Evolutionary conservation across 2,329 filamentous ascomycete species (phyloP).

Genomic region (Chaetomium globosum): DNA sequence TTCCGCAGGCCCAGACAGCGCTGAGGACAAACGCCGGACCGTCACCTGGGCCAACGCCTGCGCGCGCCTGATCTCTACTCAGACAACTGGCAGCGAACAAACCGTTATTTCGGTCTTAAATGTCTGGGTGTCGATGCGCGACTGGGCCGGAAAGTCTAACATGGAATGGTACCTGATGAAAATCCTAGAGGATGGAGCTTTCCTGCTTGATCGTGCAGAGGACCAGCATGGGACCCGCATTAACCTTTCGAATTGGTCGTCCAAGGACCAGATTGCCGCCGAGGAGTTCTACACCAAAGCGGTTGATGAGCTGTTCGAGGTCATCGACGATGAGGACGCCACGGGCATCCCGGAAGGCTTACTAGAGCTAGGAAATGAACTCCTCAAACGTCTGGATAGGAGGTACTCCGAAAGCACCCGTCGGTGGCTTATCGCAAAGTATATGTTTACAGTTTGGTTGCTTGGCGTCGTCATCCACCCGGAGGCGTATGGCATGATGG

Average conservation of each 20-base stretch:
- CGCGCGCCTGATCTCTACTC: constrained; percentile 77
- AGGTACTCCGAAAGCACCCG: constrained; percentile 74
- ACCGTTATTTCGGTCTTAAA: constrained; percentile 84
- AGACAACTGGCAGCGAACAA: constrained; percentile 74
- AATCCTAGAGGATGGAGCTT: constrained; percentile 88
- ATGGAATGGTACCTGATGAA: constrained; percentile 96
- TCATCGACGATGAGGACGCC: constrained; percentile 80
- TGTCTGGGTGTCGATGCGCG: constrained; percentile 81
- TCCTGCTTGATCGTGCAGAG: constrained; percentile 82
- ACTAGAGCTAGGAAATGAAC: constrained; percentile 80
- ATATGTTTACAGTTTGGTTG: constrained; percentile 88
- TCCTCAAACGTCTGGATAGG: constrained; percentile 73
- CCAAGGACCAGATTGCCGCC: constrained; percentile 77
- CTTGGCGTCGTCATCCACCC: constrained; percentile 83
- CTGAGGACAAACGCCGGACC: constrained; percentile 76
- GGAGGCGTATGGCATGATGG: constrained; percentile 77
- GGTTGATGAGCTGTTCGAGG: constrained; percentile 77
- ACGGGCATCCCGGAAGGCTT: constrained; percentile 86
- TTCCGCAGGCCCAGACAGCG: constrained; percentile 77
- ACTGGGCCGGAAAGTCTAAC: constrained; percentile 86
- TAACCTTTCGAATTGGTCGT: constrained; percentile 71
- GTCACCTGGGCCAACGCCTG: constrained; percentile 88
- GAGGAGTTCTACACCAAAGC: constrained; percentile 88
- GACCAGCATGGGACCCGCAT: constrained; percentile 72
- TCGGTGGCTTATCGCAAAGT: constrained; percentile 83